phyloP scores from a whole-genome alignment of 805 yeast genomes.

The Candida ponderosae region DNA sequence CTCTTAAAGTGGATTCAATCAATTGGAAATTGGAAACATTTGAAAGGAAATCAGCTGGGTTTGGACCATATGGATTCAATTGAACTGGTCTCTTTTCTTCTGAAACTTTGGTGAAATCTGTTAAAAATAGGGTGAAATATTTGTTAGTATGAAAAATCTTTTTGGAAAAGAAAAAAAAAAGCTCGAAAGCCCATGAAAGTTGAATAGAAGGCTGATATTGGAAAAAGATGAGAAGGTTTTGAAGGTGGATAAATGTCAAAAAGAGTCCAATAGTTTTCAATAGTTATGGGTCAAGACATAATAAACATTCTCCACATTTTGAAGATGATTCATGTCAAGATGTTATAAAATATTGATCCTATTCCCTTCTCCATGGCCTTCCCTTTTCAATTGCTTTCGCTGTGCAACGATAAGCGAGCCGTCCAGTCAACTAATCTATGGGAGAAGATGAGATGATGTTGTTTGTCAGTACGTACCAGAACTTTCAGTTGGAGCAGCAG shows the following conservation, averaged over 20 bases:
- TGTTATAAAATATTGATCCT: slow-evolving; percentile 1
- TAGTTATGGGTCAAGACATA: slow-evolving; percentile 6
- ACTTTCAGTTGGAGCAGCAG: not conserved
- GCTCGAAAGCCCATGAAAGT: not conserved
- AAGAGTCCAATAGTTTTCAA: too few species aligned
- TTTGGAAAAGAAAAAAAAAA: not conserved
- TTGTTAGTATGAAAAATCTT: not conserved
- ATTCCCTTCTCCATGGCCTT: too few species aligned
- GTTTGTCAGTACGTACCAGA: slow-evolving; percentile 1
- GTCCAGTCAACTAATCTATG: too few species aligned
- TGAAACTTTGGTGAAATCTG: slow-evolving; percentile 36
- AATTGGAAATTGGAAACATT: slow-evolving; percentile 85
- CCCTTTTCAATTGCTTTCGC: too few species aligned
- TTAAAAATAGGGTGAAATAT: slow-evolving; percentile 4
- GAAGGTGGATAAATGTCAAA: too few species aligned
- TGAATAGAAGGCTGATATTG: too few species aligned
- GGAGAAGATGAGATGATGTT: slow-evolving; percentile 1
- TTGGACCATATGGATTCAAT: slow-evolving; percentile 87
- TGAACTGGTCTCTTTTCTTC: slow-evolving; percentile 33
- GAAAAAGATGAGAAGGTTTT: too few species aligned
- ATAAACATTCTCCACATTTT: slow-evolving; percentile 1
- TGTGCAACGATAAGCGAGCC: too few species aligned
- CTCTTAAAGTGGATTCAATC: slow-evolving; percentile 93
- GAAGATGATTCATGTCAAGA: not conserved
- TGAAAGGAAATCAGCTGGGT: slow-evolving; percentile 86